A percentile compares a stretch with the other conserved stretches of the same genome.
phyloP scores from a whole-genome alignment of 2,329 filamentous ascomycete genomes.

The Plenodomus lindquistii region DNA sequence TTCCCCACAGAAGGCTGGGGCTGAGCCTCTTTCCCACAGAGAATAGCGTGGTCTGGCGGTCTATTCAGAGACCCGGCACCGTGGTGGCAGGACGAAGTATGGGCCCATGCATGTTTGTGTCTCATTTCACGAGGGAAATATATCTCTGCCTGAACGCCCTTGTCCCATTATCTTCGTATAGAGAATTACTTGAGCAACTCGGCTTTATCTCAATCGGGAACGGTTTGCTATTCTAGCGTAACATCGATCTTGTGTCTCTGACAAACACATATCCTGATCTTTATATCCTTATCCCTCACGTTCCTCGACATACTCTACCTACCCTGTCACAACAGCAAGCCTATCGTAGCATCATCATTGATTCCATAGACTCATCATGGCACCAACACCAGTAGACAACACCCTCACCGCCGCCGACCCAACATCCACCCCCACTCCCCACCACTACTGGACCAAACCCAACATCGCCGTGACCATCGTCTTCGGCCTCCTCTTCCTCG shows the following conservation, averaged over 20 bases:
- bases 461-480: slow-evolving; percentile 33
- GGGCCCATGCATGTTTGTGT: slow-evolving; percentile 22
- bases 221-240: slow-evolving; percentile 22
- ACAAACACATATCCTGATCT: not conserved
- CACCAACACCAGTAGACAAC: slow-evolving; percentile 28
- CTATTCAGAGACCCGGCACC: slow-evolving; percentile 22
- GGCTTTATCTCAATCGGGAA: slow-evolving; percentile 11
- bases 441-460: slow-evolving; percentile 28
- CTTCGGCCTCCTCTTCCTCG: slow-evolving; percentile 28
- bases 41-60: slow-evolving; percentile 26
- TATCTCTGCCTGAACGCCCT: slow-evolving; percentile 28
- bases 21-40: slow-evolving; percentile 30
- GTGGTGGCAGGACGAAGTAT: slow-evolving; percentile 14
- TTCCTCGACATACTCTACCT: not conserved
- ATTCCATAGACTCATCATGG: slow-evolving; percentile 18
- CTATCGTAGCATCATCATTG: not conserved
- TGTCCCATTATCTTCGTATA: not conserved
- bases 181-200: slow-evolving; percentile 11
- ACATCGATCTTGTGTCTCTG: slow-evolving; percentile 4
- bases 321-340: not conserved
- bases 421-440: slow-evolving; percentile 9
- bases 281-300: not conserved
- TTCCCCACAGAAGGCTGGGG: slow-evolving; percentile 31
- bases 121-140: slow-evolving; percentile 29
- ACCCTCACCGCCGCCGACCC: slow-evolving; percentile 9